Base-by-base conservation (phyloP, 345 rosid species). In the Citrus maxima region DNA sequence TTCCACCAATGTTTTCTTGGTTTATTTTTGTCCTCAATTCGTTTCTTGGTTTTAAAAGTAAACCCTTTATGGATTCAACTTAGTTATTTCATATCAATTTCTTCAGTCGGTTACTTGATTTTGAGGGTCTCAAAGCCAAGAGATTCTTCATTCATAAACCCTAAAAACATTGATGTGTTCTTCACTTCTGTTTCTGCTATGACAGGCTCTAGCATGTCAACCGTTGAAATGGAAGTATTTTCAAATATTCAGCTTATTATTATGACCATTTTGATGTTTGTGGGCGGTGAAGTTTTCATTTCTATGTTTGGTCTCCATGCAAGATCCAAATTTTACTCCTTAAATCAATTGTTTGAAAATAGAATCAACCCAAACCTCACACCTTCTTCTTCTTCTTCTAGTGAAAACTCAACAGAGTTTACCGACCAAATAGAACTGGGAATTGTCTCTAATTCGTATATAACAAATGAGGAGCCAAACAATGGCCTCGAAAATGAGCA, bases 171-270 rank as follows among this genome's bases (percentile, higher is more conserved):
- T 10, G 96, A 93, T 55, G 24, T 85, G 30, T 91, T 88, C 82
- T 93, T 94, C 87, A 93, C 94, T 4, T 89, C 92, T n/a, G 89
- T 89, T 22, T 94, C 97, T 13, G 90, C 92, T 0, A 12, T 83
- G 18, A 89, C 98, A 0, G 88, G 85, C 24, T 89, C 98, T 2
- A 90, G 95, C 85, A 88, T 94, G 97, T 89, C 97, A 51, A 84
- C 94, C 0, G 81, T 94, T 0, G 94, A 94, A 79, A 90, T 94
- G 95, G 98, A 94, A 81, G 90, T 85, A 70, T 90, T 92, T 79
- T 92, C 96, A 5, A 89, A 89, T 32, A 1, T 81, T 42, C 94
- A 93, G 70, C 93, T 93, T 67, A 38, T 87, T 6, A 1, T 91
- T 64, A 12, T 93, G n/a, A 88, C 89, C 8, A 22, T 85, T 59